Evolutionary conservation across 345 rosid species (phyloP).

Genomic region (Sapria himalayana): DNA sequence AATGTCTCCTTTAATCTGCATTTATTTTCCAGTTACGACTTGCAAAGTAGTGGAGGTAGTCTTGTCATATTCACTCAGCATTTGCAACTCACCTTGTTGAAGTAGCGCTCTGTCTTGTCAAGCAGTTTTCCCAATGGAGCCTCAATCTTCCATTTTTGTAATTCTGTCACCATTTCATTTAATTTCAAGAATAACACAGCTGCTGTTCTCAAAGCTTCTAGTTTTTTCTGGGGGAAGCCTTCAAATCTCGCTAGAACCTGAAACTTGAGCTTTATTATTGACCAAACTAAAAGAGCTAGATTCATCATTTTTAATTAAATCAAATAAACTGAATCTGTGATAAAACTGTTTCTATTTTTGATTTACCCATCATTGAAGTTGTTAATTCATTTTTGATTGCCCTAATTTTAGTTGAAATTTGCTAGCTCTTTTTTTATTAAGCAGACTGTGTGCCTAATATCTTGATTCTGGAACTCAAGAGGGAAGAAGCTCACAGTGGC

Average conservation of each 20-base stretch:
- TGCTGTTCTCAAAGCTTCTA: conserved; percentile 66
- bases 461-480: no score
- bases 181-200: conserved; percentile 41
- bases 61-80: not conserved
- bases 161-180: conserved; percentile 26
- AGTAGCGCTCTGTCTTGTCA: conserved; percentile 60
- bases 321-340: no score
- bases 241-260: conserved; percentile 82
- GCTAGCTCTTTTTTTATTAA: no score
- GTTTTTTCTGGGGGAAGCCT: conserved; percentile 72
- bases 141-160: conserved; percentile 42
- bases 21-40: not conserved
- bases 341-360: no score
- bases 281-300: no score
- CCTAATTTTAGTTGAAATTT: no score
- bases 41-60: not conserved
- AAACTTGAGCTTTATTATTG: no score
- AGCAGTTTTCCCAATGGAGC: conserved; percentile 49
- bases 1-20: conserved; percentile 55
- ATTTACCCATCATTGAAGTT: no score
- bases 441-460: no score
- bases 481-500: no score
- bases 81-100: conserved; percentile 36
- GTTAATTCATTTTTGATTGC: no score
- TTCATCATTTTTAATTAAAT: no score